Percentiles rank a stretch among this genome's conserved stretches.
Conservation (phyloP, 2,329 filamentous ascomycete genomes). For the Chrysosporium keratinophilum region DNA sequence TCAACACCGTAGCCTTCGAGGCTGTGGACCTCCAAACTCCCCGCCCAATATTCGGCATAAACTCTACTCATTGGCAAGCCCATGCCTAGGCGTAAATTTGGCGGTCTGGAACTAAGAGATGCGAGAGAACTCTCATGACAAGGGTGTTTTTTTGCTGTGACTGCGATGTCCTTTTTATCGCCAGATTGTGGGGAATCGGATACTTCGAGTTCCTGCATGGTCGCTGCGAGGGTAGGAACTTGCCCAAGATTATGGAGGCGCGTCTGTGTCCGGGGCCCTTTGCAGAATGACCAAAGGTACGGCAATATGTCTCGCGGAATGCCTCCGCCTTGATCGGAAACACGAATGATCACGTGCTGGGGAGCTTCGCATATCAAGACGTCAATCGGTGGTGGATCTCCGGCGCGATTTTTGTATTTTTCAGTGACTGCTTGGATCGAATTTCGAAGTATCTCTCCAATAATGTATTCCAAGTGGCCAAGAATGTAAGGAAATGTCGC, state of each 20-base stretch:
- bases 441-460: conserved; percentile 89
- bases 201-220: conserved; percentile 70
- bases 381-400: conserved; percentile 68
- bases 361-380: conserved; percentile 88
- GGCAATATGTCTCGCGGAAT: conserved; percentile 76
- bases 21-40: conserved; percentile 79
- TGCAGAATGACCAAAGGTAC: conserved; percentile 93
- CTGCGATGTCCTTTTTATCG: conserved; percentile 2
- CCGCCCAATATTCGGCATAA: conserved; percentile 97
- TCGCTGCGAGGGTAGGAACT: conserved; percentile 86
- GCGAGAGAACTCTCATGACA: conserved; percentile 58
- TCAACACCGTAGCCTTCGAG: conserved; percentile 93
- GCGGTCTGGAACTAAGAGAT: conserved; percentile 69
- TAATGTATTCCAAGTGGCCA: conserved; percentile 91
- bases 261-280: conserved; percentile 68
- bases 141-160: conserved; percentile 22
- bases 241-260: conserved; percentile 74
- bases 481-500: conserved; percentile 95
- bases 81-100: conserved; percentile 81
- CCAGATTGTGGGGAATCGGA: conserved; percentile 27
- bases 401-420: conserved; percentile 43
- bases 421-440: conserved; percentile 89
- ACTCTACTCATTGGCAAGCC: conserved; percentile 86
- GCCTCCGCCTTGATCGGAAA: conserved; percentile 90
- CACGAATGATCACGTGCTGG: conserved; percentile 90